These are phyloP conservation scores for Mrakia hoshinonis DNA, from an alignment of 768 basidiomycete genomes.

Conservation along the genomic window DNA sequence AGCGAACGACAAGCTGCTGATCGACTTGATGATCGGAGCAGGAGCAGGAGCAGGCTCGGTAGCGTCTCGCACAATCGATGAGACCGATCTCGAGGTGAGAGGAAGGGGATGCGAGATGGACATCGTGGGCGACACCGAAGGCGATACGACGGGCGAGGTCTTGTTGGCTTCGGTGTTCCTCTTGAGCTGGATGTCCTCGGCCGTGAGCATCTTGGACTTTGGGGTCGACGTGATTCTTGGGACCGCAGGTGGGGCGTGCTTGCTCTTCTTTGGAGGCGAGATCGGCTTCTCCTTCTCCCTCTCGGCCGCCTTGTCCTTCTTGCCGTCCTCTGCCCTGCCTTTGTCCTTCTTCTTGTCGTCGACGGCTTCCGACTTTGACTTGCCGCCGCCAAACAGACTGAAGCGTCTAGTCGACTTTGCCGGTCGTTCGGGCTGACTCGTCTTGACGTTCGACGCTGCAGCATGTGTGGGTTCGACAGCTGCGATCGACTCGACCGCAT, in stretches of 20 bases:
- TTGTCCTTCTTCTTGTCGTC: no score
- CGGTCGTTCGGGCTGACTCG: neutral
- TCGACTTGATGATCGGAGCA: neutral
- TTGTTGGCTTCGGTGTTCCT: neutral
- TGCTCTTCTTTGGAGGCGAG: neutral
- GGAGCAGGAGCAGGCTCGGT: neutral
- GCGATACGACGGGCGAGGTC: neutral
- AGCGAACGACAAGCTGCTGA: neutral
- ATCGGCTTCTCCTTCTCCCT: neutral
- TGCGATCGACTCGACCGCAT: no score
- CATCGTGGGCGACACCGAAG: neutral
- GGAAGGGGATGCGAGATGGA: neutral
- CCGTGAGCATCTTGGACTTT: neutral
- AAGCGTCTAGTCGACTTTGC: neutral
- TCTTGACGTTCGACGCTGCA: no score
- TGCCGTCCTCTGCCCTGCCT: neutral
- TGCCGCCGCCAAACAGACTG: neutral
- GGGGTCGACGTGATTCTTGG: neutral
- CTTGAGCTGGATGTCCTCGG: conserved; percentile 11
- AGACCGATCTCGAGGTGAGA: neutral
- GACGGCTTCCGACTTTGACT: no score
- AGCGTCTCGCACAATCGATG: neutral
- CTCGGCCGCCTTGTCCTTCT: neutral
- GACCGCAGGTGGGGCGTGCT: neutral
- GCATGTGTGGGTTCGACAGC: neutral